Evolutionary conservation across 768 basidiomycete genomes (phyloP), one percentile per base, ranked within the genome.

Genomic region (Phaeotremella fagi): DNA sequence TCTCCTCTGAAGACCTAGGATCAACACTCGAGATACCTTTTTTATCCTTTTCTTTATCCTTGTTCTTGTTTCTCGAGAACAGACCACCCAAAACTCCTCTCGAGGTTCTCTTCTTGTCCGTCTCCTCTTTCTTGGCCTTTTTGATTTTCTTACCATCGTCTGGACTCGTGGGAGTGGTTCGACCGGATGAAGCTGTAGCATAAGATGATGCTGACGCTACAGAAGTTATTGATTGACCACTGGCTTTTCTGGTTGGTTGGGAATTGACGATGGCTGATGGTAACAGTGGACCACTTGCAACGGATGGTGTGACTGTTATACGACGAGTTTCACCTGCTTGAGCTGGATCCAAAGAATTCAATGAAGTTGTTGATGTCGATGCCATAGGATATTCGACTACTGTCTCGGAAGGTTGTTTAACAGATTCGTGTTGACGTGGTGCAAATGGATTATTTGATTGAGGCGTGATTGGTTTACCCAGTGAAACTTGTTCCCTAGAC

Each of bases 291-390:
- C 56, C 59, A 28, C 49, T 26, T 11, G 83, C 86, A 20, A 92
- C 82, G 1, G 80, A 77, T 1, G 90, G 90, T 0, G 89, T 92
- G 52, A 82, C 83, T 9, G 83, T 85, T 50, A 90, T 77, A 60
- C 87, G 84, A 50, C 81, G 81, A 4, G 90, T 90, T 67, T 88
- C 90, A 1, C 77, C 81, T 4, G 76, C 81, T 46, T 86, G 82
- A 1, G 81, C 79, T 14, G 85, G 85, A 72, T 90, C 90, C 54
- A 84, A 74, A 23, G 62, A 60, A 20, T 37, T 48, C 12, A 55
- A 38, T 22, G 54, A 59, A 22, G 54, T 49, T 15, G 37, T 45
- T 11, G 23, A 82, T 68, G 42, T 75, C 77, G 62, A 57, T 16
- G 55, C 85, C 83, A 41, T 79, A 77, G 25, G 82, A 82, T 18